A percentile compares a stretch with the other conserved stretches of the same genome.
These are phyloP conservation scores for Cutaneotrichosporon dermatis DNA, from an alignment of 1,284 basidiomycete species.

Conservation along the genomic window DNA sequence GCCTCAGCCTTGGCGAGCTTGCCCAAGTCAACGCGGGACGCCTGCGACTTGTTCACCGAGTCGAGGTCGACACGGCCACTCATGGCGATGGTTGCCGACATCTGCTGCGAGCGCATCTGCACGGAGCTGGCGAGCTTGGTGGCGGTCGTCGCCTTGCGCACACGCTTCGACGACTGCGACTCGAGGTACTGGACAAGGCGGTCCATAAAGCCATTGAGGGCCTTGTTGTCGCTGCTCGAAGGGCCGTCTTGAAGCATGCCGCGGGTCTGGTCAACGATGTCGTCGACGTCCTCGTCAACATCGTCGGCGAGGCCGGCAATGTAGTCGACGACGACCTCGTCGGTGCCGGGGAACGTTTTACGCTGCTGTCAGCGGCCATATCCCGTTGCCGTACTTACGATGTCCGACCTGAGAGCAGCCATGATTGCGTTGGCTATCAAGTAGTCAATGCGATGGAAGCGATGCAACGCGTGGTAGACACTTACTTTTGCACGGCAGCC, in stretches of 20 bases:
- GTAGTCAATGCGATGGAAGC: neutral
- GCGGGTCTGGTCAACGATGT: slow-evolving; percentile 72
- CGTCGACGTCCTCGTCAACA: slow-evolving; percentile 78
- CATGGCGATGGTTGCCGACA: slow-evolving; percentile 79
- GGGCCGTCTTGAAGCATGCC: slow-evolving; percentile 58
- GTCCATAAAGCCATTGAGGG: slow-evolving; percentile 46
- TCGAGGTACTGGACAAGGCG: slow-evolving; percentile 65
- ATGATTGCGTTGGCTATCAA: slow-evolving; percentile 10
- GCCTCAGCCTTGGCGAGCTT: slow-evolving; percentile 98
- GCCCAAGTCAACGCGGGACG: slow-evolving; percentile 92
- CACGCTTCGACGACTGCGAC: slow-evolving; percentile 59
- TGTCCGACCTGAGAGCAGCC: slow-evolving; percentile 29
- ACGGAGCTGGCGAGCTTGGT: slow-evolving; percentile 87
- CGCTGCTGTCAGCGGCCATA: slow-evolving; percentile 47
- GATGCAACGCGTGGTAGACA: neutral
- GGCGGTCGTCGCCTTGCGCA: slow-evolving; percentile 51
- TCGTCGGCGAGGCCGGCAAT: slow-evolving; percentile 88
- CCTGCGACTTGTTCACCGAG: slow-evolving; percentile 88
- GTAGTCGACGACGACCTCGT: slow-evolving; percentile 90
- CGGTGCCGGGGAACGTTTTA: slow-evolving; percentile 73
- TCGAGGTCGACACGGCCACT: slow-evolving; percentile 86
- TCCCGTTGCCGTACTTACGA: slow-evolving; percentile 13
- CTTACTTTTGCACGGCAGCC: too few species aligned
- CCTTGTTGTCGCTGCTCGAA: slow-evolving; percentile 37
- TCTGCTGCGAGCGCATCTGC: slow-evolving; percentile 78